A percentile compares a stretch with the other conserved stretches of the same genome.
These are phyloP conservation scores for Pseudoneurospora amorphoporcata DNA, from an alignment of 495 filamentous ascomycete genomes.

Conservation along the genomic window DNA sequence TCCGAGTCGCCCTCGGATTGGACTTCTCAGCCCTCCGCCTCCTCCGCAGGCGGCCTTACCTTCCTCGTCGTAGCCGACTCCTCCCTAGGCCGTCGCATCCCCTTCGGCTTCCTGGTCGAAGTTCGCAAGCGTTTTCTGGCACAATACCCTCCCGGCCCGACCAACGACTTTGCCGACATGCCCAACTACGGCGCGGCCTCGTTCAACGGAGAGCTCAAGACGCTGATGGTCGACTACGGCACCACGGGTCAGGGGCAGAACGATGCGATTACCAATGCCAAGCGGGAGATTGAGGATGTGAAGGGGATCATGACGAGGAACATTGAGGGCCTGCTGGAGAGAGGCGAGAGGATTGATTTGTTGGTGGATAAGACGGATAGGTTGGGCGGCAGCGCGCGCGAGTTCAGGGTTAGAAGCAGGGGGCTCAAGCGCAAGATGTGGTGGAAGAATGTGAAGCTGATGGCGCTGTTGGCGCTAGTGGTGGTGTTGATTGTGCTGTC, in stretches of 20 bases:
- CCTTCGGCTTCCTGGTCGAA: slow-evolving; percentile 86
- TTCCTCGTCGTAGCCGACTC: slow-evolving; percentile 71
- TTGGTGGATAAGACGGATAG: slow-evolving; percentile 96
- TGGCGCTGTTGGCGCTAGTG: slow-evolving; percentile 75
- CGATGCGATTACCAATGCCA: slow-evolving; percentile 76
- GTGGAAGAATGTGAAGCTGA: slow-evolving; percentile 98
- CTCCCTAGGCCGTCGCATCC: slow-evolving; percentile 71
- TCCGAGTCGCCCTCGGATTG: slow-evolving; percentile 66
- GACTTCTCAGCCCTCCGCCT: slow-evolving; percentile 21
- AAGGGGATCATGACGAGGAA: slow-evolving; percentile 97
- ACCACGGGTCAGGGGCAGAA: slow-evolving; percentile 60
- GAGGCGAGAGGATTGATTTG: slow-evolving; percentile 89
- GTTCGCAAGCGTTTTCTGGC: slow-evolving; percentile 80
- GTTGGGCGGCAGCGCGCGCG: slow-evolving; percentile 71
- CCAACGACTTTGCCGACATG: slow-evolving; percentile 58
- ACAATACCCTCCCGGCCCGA: slow-evolving; percentile 54
- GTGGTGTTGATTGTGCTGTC: slow-evolving; percentile 63
- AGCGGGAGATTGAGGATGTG: slow-evolving; percentile 85
- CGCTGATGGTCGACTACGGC: slow-evolving; percentile 75
- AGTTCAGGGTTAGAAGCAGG: slow-evolving; percentile 77
- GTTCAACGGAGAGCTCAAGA: slow-evolving; percentile 72
- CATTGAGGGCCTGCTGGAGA: slow-evolving; percentile 90
- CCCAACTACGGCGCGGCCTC: slow-evolving; percentile 83
- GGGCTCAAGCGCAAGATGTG: slow-evolving; percentile 89
- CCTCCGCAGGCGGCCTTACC: slow-evolving; percentile 66